Conservation (phyloP, 805 yeast genomes). For the Monosporozyma servazzii region DNA sequence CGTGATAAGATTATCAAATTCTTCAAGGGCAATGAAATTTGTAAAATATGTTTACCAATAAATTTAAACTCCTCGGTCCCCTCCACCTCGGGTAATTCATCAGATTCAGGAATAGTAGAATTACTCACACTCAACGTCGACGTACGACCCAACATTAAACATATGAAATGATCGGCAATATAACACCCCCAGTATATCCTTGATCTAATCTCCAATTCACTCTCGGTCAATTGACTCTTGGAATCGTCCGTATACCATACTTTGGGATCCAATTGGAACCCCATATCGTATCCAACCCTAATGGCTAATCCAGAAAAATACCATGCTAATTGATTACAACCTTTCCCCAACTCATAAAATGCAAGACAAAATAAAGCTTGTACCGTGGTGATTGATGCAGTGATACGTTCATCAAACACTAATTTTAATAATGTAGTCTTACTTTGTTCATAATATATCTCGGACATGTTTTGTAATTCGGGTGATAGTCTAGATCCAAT, state of each 20-base stretch:
- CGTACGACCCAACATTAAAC: constrained; percentile 51
- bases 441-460: constrained; percentile 40
- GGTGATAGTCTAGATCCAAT: constrained; percentile 47
- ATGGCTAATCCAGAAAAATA: constrained; percentile 53
- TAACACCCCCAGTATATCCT: constrained; percentile 62
- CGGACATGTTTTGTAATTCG: constrained; percentile 34
- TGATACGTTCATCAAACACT: constrained; percentile 30
- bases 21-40: constrained; percentile 31
- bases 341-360: constrained; percentile 53
- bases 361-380: constrained; percentile 53
- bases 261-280: constrained; percentile 52
- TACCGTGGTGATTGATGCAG: constrained; percentile 42
- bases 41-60: constrained; percentile 25
- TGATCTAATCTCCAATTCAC: constrained; percentile 48
- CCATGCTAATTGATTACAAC: constrained; percentile 53
- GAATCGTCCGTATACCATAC: constrained; percentile 42
- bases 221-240: constrained; percentile 33
- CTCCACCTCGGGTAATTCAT: constrained; percentile 49
- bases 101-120: constrained; percentile 52
- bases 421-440: constrained; percentile 34
- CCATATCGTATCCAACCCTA: constrained; percentile 56
- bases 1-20: constrained; percentile 38
- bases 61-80: constrained; percentile 54
- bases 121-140: constrained; percentile 45
- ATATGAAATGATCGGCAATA: constrained; percentile 54